Percentiles rank a stretch among this genome's conserved stretches.
Conservation (phyloP, 768 basidiomycete genomes). For the Lactifluus volemus region DNA sequence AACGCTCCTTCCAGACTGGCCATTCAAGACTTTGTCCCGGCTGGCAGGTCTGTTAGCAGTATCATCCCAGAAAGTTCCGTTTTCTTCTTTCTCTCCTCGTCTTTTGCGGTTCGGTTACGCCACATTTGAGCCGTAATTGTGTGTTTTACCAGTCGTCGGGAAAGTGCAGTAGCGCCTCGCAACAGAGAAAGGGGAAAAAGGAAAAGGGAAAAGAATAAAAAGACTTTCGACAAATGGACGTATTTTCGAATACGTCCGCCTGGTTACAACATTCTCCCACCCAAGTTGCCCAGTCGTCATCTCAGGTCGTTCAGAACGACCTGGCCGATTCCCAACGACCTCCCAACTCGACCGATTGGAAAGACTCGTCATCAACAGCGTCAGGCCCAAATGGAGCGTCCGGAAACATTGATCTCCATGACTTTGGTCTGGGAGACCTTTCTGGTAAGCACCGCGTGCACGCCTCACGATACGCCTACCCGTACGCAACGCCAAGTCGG, state of each 20-base stretch:
- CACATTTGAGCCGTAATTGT: slow-evolving; percentile 17
- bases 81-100: slow-evolving; percentile 16
- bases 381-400: slow-evolving; percentile 24
- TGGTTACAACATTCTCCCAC: slow-evolving; percentile 33
- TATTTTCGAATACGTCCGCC: slow-evolving; percentile 35
- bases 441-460: slow-evolving; percentile 19
- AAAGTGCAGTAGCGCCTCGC: slow-evolving; percentile 26
- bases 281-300: slow-evolving; percentile 13
- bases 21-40: slow-evolving; percentile 17
- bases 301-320: slow-evolving; percentile 5
- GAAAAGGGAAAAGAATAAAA: slow-evolving; percentile 35
- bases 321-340: slow-evolving; percentile 23
- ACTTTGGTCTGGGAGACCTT: slow-evolving; percentile 19
- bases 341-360: slow-evolving; percentile 27
- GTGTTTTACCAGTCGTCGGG: slow-evolving; percentile 17
- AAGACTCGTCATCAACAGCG: slow-evolving; percentile 27
- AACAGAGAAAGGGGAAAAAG: slow-evolving; percentile 29
- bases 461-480: neutral
- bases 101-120: slow-evolving; percentile 18
- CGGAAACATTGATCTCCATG: slow-evolving; percentile 24
- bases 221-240: slow-evolving; percentile 37
- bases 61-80: slow-evolving; percentile 13
- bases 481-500: neutral
- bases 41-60: slow-evolving; percentile 18
- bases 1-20: slow-evolving; percentile 13